Evolutionary conservation across 768 basidiomycete genomes (phyloP).

Genomic region (Pleurotus platypus): DNA sequence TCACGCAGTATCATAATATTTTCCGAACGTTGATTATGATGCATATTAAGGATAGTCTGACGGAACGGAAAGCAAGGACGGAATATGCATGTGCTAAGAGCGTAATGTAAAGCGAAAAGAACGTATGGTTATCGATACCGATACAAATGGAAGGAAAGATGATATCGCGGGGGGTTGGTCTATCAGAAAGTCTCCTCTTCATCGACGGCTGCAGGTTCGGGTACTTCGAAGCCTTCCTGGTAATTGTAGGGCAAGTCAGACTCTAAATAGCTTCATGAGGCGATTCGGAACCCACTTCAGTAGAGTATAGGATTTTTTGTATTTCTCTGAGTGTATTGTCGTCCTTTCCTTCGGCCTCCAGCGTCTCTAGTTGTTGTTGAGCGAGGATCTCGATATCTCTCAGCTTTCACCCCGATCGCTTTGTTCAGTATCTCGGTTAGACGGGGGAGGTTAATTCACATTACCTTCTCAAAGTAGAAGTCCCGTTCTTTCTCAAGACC

Average conservation of each 20-base stretch:
- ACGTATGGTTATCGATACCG: constrained; percentile 8
- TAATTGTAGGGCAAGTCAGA: neutral
- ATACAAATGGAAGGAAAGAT: constrained; percentile 9
- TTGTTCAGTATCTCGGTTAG: too few relatives aligned
- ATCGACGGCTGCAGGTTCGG: constrained; percentile 55
- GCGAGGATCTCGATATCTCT: constrained; percentile 95
- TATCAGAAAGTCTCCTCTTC: constrained; percentile 79
- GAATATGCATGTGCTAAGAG: neutral
- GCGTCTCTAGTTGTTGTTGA: constrained; percentile 68
- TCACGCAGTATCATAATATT: too few relatives aligned
- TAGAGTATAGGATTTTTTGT: constrained; percentile 91
- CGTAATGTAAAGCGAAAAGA: constrained; percentile 9
- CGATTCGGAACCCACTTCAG: constrained; percentile 61
- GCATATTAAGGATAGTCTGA: too few relatives aligned
- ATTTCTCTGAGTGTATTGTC: constrained; percentile 70
- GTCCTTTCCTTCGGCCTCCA: constrained; percentile 53
- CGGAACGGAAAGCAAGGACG: too few relatives aligned
- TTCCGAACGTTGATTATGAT: too few relatives aligned
- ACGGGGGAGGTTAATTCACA: constrained; percentile 12
- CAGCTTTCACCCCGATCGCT: constrained; percentile 46
- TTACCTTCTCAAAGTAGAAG: constrained; percentile 97
- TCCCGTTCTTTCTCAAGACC: constrained; percentile 96
- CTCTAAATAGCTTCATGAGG: neutral
- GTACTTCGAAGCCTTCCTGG: constrained; percentile 93
- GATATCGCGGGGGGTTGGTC: neutral